Base-by-base conservation (phyloP, 2,329 filamentous ascomycete species). In the Xylaria arbuscula region DNA sequence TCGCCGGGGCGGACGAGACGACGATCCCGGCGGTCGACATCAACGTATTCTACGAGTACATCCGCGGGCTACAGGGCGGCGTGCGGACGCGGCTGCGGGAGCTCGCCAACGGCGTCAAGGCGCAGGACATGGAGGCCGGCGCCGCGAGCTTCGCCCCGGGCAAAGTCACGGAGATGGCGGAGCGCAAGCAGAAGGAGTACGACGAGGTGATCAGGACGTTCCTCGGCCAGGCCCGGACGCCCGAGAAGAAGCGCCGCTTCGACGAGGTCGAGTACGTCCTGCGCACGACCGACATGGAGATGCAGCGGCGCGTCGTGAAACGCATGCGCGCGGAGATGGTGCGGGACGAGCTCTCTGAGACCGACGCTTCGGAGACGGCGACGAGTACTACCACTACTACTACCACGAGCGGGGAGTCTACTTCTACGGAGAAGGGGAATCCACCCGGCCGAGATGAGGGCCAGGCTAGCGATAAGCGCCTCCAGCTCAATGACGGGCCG, bases 21-120 rank as follows among this genome's bases (percentile, higher is more conserved):
- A 86, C 87, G 51, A 87, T 98, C 51, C 93, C 94, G 0, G 82
- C 89, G 17, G 82, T 86, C 67, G 88, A 95, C 80, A 89, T 93
- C 67, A 81, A 87, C 55, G 85, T 89, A 24, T 88, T 98, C 50
- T 88, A 91, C 77, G 85, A 88, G 60, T 98, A 98, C 81, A 88
- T 98, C 72, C 84, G 87, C 66, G 93, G 93, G 59, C 81, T 98
- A 64, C 90, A 94, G 81, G 92, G 94, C 45, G 88, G 87, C 69
- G 90, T 90, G 6, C 89, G 93, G 63, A 87, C 89, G 64, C 85
- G 93, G 64, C 81, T 97, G 70, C 85, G 85, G 47, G 86, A 93
- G 74, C 84, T 87, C 64, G 93, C 93, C 28, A 83, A 88, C 67
- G 86, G 89, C 60, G 81, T 90, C 58, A 84, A 89, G 72, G 82